These are phyloP conservation scores for Candida silvicultrix DNA, from an alignment of 805 yeast genomes.

Conservation along the genomic window DNA sequence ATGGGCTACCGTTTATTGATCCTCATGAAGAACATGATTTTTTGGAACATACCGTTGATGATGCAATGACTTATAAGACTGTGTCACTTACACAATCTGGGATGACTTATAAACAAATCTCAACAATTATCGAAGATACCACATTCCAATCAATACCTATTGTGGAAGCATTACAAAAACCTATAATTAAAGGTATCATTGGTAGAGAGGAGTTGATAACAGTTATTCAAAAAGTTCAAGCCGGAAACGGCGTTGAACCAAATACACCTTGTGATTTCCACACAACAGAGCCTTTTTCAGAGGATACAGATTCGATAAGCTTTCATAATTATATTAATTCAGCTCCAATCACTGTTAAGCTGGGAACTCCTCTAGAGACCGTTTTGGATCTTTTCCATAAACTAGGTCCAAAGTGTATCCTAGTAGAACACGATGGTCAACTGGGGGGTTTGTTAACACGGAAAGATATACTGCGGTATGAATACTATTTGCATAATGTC, in stretches of 20 bases:
- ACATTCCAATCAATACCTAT: slow-evolving; percentile 49
- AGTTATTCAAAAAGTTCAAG: slow-evolving; percentile 21
- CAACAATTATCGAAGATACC: slow-evolving; percentile 26
- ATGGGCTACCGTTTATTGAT: slow-evolving; percentile 81
- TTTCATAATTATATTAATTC: slow-evolving; percentile 34
- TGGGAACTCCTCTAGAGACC: slow-evolving; percentile 49
- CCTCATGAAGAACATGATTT: slow-evolving; percentile 62
- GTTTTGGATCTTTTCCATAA: slow-evolving; percentile 65
- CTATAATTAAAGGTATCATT: slow-evolving; percentile 40
- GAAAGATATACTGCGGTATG: slow-evolving; percentile 73
- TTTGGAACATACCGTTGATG: slow-evolving; percentile 39
- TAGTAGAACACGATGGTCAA: slow-evolving; percentile 56
- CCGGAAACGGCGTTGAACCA: slow-evolving; percentile 12
- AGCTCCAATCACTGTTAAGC: slow-evolving; percentile 57
- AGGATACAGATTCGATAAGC: slow-evolving; percentile 6
- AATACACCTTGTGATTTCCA: slow-evolving; percentile 13
- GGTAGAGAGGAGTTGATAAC: slow-evolving; percentile 34
- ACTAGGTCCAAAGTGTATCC: slow-evolving; percentile 72
- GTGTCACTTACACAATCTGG: slow-evolving; percentile 33
- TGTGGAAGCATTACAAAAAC: slow-evolving; percentile 30
- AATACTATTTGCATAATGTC: slow-evolving; percentile 25
- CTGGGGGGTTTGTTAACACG: slow-evolving; percentile 76
- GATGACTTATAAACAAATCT: slow-evolving; percentile 29
- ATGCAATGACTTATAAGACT: slow-evolving; percentile 53
- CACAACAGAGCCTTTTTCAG: not conserved